Evolutionary conservation across 345 rosid species (phyloP).

Genomic region (rapeseed (Brassica napus)): DNA sequence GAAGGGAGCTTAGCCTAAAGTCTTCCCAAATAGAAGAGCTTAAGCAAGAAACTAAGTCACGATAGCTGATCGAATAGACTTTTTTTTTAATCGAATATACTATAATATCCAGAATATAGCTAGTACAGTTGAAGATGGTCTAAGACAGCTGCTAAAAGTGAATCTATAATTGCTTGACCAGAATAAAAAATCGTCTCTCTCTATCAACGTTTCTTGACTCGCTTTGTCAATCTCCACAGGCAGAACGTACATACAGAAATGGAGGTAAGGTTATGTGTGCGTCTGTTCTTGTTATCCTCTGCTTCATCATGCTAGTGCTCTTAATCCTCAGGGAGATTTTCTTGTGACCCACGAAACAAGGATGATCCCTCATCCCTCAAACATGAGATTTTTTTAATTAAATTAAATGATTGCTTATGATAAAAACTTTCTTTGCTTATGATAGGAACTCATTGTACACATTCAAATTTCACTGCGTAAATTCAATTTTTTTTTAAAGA

Average conservation of each 20-base stretch:
- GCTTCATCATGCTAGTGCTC: constrained; percentile 88
- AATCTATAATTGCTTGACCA: background rate
- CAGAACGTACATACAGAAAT: constrained; percentile 83
- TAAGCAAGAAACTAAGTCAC: constrained; percentile 29
- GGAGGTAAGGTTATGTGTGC: constrained; percentile 99
- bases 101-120: constrained; percentile 90
- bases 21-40: too few species aligned
- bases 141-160: constrained; percentile 89
- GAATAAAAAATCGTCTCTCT: background rate
- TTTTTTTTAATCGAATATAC: background rate
- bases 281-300: constrained; percentile 80
- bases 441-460: too few species aligned
- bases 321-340: constrained; percentile 76
- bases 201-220: background rate
- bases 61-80: constrained; percentile 87
- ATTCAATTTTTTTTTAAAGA: too few species aligned
- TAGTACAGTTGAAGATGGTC: constrained; percentile 85
- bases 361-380: constrained; percentile 2
- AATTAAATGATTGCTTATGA: too few species aligned
- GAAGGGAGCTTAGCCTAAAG: too few species aligned
- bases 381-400: background rate
- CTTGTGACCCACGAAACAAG: constrained; percentile 42
- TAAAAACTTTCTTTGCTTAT: too few species aligned
- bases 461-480: too few species aligned
- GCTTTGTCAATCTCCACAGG: constrained; percentile 50